phyloP scores from a whole-genome alignment of 2,329 filamentous ascomycete genomes.

The Chrysosporium keratinophilum region DNA sequence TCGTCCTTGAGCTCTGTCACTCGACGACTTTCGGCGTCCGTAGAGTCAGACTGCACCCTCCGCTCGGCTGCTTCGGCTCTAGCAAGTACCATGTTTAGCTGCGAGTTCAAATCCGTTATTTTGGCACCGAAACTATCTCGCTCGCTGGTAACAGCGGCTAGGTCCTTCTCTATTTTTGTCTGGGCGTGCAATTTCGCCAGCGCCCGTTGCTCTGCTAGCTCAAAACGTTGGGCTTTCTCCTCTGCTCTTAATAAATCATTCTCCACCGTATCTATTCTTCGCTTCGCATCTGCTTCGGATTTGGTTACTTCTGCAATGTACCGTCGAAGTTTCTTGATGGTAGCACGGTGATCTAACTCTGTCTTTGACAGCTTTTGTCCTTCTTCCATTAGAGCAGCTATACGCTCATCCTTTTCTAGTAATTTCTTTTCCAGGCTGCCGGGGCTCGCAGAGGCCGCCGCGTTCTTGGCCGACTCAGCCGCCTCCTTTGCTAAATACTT shows the following conservation, averaged over 20 bases:
- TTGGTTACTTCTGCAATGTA: slow-evolving; percentile 45
- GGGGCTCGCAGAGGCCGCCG: slow-evolving; percentile 50
- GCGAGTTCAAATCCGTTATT: slow-evolving; percentile 57
- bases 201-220: slow-evolving; percentile 49
- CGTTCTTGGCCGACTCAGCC: slow-evolving; percentile 61
- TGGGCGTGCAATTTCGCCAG: slow-evolving; percentile 46
- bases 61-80: slow-evolving; percentile 57
- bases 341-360: slow-evolving; percentile 72
- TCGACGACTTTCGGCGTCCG: slow-evolving; percentile 54
- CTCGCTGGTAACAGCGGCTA: slow-evolving; percentile 54
- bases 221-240: slow-evolving; percentile 50
- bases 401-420: slow-evolving; percentile 81
- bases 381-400: slow-evolving; percentile 82
- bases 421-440: slow-evolving; percentile 67
- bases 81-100: slow-evolving; percentile 57
- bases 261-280: slow-evolving; percentile 51
- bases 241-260: slow-evolving; percentile 41
- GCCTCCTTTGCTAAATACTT: slow-evolving; percentile 77
- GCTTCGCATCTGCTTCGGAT: slow-evolving; percentile 38
- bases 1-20: slow-evolving; percentile 52
- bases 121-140: slow-evolving; percentile 52
- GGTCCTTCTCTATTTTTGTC: slow-evolving; percentile 45
- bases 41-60: slow-evolving; percentile 55
- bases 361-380: slow-evolving; percentile 77
- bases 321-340: slow-evolving; percentile 66